Conservation (phyloP, 1,284 basidiomycete genomes). For the Exsudoporus floridanus region DNA sequence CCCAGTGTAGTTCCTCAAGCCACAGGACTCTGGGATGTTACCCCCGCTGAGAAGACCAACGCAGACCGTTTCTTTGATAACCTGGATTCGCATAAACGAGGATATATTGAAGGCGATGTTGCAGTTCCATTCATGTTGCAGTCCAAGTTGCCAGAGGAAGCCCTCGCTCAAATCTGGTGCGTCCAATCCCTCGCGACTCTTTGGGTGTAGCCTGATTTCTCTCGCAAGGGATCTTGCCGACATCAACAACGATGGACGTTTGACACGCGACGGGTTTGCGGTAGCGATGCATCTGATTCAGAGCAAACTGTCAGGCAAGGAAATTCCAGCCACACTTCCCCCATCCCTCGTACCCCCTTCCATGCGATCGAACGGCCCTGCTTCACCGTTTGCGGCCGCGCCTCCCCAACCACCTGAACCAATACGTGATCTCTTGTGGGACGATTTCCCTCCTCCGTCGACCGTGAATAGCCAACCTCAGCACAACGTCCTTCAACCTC, state of each 20-base stretch:
- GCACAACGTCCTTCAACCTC: constrained; percentile 39
- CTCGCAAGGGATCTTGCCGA: constrained; percentile 86
- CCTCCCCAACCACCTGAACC: constrained; percentile 40
- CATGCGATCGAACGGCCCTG: constrained; percentile 46
- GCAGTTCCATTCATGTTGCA: constrained; percentile 97
- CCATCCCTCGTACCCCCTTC: constrained; percentile 79
- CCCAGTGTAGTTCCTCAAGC: constrained; percentile 29
- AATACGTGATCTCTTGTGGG: constrained; percentile 52
- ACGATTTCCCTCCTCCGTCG: constrained; percentile 62
- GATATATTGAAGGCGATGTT: constrained; percentile 88
- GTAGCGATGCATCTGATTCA: constrained; percentile 96
- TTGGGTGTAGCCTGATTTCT: constrained; percentile 11
- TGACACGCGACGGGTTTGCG: constrained; percentile 93
- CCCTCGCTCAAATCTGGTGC: constrained; percentile 90
- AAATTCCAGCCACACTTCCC: constrained; percentile 76
- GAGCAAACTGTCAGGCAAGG: constrained; percentile 80
- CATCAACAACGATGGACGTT: constrained; percentile 82
- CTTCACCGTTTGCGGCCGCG: constrained; percentile 36
- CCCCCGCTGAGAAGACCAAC: constrained; percentile 75
- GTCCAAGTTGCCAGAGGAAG: constrained; percentile 82
- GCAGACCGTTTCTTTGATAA: constrained; percentile 84
- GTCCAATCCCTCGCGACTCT: constrained; percentile 27
- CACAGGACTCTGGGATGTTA: constrained; percentile 75
- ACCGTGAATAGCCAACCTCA: constrained; percentile 40
- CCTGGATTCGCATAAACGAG: constrained; percentile 75